Evolutionary conservation across 2,329 filamentous ascomycete species (phyloP).

Genomic region (Talaromyces albobiverticillius): DNA sequence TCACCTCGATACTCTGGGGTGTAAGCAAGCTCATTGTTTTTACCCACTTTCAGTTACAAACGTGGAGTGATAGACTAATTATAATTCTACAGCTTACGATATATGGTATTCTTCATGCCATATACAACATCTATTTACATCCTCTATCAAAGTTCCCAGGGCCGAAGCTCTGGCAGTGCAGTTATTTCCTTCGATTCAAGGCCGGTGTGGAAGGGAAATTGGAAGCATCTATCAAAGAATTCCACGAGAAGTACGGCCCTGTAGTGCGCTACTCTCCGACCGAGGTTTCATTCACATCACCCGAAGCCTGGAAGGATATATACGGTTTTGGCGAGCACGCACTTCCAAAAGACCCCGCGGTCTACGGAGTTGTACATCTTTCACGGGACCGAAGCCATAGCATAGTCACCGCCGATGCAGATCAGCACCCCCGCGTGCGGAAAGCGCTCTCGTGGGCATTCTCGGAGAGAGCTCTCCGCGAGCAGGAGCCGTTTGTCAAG

Average conservation of each 20-base stretch:
- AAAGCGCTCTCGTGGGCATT: background rate
- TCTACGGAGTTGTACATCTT: too few species aligned
- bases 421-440: background rate
- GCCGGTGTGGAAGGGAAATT: too few species aligned
- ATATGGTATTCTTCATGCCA: too few species aligned
- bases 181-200: too few species aligned
- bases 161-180: background rate
- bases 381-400: too few species aligned
- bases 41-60: too few species aligned
- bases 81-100: too few species aligned
- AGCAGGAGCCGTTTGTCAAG: background rate
- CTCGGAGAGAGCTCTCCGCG: background rate
- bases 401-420: background rate
- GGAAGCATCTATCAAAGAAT: too few species aligned
- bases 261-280: constrained; percentile 36
- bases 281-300: constrained; percentile 32
- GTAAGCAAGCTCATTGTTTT: too few species aligned
- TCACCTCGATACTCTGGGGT: too few species aligned
- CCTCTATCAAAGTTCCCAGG: background rate
- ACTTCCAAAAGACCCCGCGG: background rate
- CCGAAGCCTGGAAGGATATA: constrained; percentile 32
- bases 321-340: constrained; percentile 8
- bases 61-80: too few species aligned
- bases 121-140: background rate
- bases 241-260: constrained; percentile 34